Evolutionary conservation across 1,284 basidiomycete species (phyloP), one percentile per base, ranked within the genome.

Genomic region (Neonothopanus nambi): DNA sequence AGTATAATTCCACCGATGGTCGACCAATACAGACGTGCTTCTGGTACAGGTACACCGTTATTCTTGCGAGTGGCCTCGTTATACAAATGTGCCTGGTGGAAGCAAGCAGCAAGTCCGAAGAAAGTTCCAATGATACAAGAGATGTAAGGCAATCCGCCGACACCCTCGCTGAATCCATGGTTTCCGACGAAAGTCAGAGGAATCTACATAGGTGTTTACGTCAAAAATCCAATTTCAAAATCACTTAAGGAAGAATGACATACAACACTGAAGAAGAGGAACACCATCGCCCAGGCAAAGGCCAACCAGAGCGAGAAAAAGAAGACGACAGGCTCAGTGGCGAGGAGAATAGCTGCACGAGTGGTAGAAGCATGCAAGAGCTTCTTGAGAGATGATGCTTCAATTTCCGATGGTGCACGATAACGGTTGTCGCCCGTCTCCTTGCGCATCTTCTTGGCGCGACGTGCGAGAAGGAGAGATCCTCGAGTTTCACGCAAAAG

Each of bases 311-410:
- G 41, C 21, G 21, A 23, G 41, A 92, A 86, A 58, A 81, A 80
- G 7, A 79, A 71, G 1, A 93, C 89, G 28, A 91, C 77, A 0
- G 89, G 89, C 63, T 95, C 92, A 0, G 89, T 89, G 37, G 82
- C 52, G 51, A 92, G 68, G 44, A 92, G 73, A 56, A 79, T 81
- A 46, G 21, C 45, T 8, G 20, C 17, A 42, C 23, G 39, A 61
- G 21, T 55, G 30, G 30, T 33, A 33, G 30, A 33, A 33, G 30
- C 30, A 13, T 33, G 30, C 30, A 33, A 13, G 8, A 33, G 30
- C 13, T 33, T 37, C 89, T 64, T 12, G 72, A 76, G 52, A 67
- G 64, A 30, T 90, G 59, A 50, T 74, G 73, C 58, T 33, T 90
- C 81, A 48, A 84, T 78, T 63, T 91, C 87, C 0, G 81, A 74